Conservation (phyloP, 768 basidiomycete species). For the Boletales sp. region DNA sequence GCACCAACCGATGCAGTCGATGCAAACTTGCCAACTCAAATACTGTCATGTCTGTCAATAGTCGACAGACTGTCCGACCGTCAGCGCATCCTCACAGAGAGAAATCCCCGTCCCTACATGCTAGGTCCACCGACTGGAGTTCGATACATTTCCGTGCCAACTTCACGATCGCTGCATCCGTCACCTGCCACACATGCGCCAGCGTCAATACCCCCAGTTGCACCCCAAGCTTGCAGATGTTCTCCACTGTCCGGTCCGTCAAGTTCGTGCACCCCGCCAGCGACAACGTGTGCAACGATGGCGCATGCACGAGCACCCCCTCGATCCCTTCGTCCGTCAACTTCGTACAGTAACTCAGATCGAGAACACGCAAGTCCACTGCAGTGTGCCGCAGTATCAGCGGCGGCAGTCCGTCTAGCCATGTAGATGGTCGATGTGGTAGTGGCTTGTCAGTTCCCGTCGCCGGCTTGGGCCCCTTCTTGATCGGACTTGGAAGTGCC, state of each 20-base stretch:
- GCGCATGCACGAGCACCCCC: conserved; percentile 72
- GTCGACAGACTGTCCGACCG: conserved; percentile 61
- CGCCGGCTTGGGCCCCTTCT: conserved; percentile 30
- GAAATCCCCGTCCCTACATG: conserved; percentile 54
- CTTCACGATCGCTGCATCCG: conserved; percentile 67
- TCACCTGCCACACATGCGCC: conserved; percentile 76
- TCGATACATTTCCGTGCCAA: conserved; percentile 69
- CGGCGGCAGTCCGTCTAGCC: conserved; percentile 60
- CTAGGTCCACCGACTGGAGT: conserved; percentile 80
- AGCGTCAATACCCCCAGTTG: conserved; percentile 78
- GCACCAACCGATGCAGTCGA: conserved; percentile 69
- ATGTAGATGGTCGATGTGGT: conserved; percentile 53
- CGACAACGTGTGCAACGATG: conserved; percentile 69
- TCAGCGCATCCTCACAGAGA: conserved; percentile 13
- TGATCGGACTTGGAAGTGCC: conserved; percentile 59
- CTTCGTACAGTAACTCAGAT: conserved; percentile 66
- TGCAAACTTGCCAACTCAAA: conserved; percentile 72
- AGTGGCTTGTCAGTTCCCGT: conserved; percentile 45
- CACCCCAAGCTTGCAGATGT: conserved; percentile 67
- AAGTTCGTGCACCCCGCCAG: conserved; percentile 74
- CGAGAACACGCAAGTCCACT: conserved; percentile 73
- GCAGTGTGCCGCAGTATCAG: conserved; percentile 61
- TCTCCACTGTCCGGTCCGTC: conserved; percentile 67
- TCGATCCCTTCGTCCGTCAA: conserved; percentile 74
- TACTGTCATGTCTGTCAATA: conserved; percentile 81